Conservation (phyloP, 1,284 basidiomycete species). For the Ustilago crameri region DNA sequence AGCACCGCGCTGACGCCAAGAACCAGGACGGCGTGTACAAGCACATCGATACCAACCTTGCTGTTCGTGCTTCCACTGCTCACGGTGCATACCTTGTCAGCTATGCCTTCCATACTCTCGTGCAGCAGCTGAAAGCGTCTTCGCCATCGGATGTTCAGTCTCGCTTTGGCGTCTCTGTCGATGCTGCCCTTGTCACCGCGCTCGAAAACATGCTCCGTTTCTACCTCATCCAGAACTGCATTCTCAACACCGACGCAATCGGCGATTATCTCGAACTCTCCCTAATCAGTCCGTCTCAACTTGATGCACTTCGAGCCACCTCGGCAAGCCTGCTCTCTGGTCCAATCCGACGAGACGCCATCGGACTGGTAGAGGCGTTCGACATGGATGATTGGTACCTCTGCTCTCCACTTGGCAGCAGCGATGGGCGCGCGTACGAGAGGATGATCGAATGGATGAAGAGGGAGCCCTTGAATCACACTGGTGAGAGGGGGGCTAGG, state of each 20-base stretch:
- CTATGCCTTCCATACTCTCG: conserved; percentile 32
- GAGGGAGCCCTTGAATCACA: conserved; percentile 55
- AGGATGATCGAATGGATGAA: conserved; percentile 62
- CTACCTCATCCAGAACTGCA: conserved; percentile 52
- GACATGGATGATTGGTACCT: conserved; percentile 63
- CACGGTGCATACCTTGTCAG: conserved; percentile 45
- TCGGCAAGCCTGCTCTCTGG: conserved; percentile 32
- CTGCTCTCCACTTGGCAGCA: conserved; percentile 51
- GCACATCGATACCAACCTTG: conserved; percentile 49
- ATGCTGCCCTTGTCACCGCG: conserved; percentile 13
- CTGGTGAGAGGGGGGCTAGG: conserved; percentile 42
- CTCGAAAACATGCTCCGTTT: conserved; percentile 33
- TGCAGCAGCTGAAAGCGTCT: conserved; percentile 22
- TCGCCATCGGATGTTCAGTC: conserved; percentile 2
- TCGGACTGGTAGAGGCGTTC: conserved; percentile 53
- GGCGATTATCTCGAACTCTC: conserved; percentile 34
- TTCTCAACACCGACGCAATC: conserved; percentile 26
- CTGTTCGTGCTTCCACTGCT: conserved; percentile 47
- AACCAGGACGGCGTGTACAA: conserved; percentile 18
- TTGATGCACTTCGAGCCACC: conserved; percentile 16
- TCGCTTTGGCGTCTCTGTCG: conserved; percentile 20
- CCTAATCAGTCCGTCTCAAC: conserved; percentile 21
- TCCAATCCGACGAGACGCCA: conserved; percentile 34
- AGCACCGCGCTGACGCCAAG: conserved; percentile 26
- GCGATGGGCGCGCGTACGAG: conserved; percentile 55